Conservation (phyloP, 2,329 filamentous ascomycete genomes). For the Calonectria ilicicola region DNA sequence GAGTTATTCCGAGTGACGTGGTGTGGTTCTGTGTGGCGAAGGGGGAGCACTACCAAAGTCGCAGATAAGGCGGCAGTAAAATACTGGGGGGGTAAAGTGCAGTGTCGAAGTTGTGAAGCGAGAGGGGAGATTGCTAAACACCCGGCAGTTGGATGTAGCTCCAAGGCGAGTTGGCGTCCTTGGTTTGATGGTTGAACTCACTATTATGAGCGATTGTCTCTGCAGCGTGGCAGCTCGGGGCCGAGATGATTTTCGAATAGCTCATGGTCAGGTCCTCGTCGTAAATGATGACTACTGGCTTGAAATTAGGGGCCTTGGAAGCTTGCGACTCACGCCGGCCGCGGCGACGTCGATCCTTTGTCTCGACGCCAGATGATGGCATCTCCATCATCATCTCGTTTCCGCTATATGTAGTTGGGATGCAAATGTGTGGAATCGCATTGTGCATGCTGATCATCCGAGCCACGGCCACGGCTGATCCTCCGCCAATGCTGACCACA, state of each 20-base stretch:
- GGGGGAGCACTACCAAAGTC: neutral
- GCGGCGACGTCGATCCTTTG: neutral
- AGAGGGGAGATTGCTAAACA: slow-evolving; percentile 37
- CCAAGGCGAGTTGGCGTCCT: slow-evolving; percentile 47
- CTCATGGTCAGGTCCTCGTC: slow-evolving; percentile 51
- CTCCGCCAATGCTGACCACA: slow-evolving; percentile 72
- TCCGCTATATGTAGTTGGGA: slow-evolving; percentile 70
- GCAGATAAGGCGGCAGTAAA: slow-evolving; percentile 1
- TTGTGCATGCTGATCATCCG: slow-evolving; percentile 66
- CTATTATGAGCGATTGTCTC: slow-evolving; percentile 32
- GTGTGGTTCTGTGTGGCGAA: neutral
- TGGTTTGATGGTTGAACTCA: slow-evolving; percentile 21
- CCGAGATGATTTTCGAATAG: slow-evolving; percentile 42
- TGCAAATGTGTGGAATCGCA: slow-evolving; percentile 67
- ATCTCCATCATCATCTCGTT: slow-evolving; percentile 68
- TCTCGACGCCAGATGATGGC: slow-evolving; percentile 21
- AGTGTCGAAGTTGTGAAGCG: neutral
- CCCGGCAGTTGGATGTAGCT: slow-evolving; percentile 52
- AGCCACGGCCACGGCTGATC: slow-evolving; percentile 71
- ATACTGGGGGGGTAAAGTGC: neutral
- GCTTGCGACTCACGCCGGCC: neutral
- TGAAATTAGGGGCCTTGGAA: slow-evolving; percentile 8
- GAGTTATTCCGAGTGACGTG: neutral
- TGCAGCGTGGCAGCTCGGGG: slow-evolving; percentile 36
- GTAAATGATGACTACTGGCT: slow-evolving; percentile 51